A percentile compares a stretch with the other conserved stretches of the same genome.
These are phyloP conservation scores for Boletellus emodensis DNA, from an alignment of 768 basidiomycete species.

Conservation along the genomic window DNA sequence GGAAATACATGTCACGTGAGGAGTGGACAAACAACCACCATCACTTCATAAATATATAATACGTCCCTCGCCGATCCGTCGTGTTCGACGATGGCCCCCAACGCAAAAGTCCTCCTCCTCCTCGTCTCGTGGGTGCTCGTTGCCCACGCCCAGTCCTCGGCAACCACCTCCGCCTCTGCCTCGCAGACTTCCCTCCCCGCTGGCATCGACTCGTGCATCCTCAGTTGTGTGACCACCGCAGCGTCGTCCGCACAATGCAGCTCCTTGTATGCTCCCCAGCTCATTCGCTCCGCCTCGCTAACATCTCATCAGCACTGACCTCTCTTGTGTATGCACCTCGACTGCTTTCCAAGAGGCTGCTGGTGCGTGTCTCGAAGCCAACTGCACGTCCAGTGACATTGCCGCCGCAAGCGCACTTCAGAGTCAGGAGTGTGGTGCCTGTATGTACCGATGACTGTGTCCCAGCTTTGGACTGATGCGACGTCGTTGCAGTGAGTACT, in stretches of 20 bases:
- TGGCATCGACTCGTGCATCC: conserved; percentile 7
- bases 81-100: conserved; percentile 12
- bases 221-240: conserved; percentile 2
- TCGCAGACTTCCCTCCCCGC: not conserved
- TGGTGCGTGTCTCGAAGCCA: conserved; percentile 29
- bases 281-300: not conserved
- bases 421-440: conserved; percentile 27
- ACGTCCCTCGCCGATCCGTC: not conserved
- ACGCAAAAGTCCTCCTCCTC: conserved; percentile 19
- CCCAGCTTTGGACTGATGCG: not conserved
- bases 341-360: conserved; percentile 35
- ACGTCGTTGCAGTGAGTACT: not conserved
- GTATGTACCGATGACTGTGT: conserved; percentile 4
- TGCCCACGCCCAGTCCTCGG: conserved; percentile 19
- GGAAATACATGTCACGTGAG: not conserved
- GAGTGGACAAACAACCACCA: not conserved
- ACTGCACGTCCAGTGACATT: conserved; percentile 33
- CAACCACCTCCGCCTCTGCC: not conserved
- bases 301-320: conserved; percentile 31
- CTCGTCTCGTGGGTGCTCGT: conserved; percentile 15
- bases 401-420: conserved; percentile 32
- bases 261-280: conserved; percentile 11
- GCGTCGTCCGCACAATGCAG: not conserved
- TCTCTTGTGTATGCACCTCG: conserved; percentile 39
- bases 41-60: not conserved